A percentile compares a stretch with the other conserved stretches of the same genome.
These are phyloP conservation scores for Daedaleopsis sinensis DNA, from an alignment of 768 basidiomycete genomes.

Conservation along the genomic window DNA sequence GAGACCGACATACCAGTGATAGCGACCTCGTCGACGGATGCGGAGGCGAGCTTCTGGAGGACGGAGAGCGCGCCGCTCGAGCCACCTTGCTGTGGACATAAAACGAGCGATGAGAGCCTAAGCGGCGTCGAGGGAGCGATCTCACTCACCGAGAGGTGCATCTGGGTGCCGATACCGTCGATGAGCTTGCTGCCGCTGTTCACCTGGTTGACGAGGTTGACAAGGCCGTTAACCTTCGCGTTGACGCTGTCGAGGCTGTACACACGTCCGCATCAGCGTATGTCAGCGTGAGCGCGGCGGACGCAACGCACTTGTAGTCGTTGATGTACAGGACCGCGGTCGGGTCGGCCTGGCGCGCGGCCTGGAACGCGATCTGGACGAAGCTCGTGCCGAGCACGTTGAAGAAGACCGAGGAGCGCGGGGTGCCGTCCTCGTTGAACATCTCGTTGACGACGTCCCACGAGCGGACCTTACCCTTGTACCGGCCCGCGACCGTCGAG, in stretches of 20 bases:
- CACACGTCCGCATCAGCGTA: too few relatives aligned
- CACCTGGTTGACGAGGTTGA: constrained; percentile 44
- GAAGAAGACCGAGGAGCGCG: constrained; percentile 50
- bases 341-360: constrained; percentile 51
- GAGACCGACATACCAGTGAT: constrained; percentile 43
- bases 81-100: constrained; percentile 37
- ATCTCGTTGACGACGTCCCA: constrained; percentile 45
- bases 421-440: constrained; percentile 53
- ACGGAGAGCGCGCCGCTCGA: constrained; percentile 45
- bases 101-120: too few relatives aligned
- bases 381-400: constrained; percentile 53
- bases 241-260: constrained; percentile 53
- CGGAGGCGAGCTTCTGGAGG: constrained; percentile 46
- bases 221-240: constrained; percentile 42
- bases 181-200: constrained; percentile 44
- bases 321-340: constrained; percentile 50
- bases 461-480: constrained; percentile 37
- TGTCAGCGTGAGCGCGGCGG: neutral
- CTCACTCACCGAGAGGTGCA: constrained; percentile 37
- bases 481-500: constrained; percentile 34
- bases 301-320: constrained; percentile 35
- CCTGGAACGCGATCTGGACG: constrained; percentile 53
- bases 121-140: too few relatives aligned
- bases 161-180: constrained; percentile 53
- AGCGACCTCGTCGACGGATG: constrained; percentile 45